phyloP scores from a whole-genome alignment of 306 rosid species.

The Cucumis sativus region DNA sequence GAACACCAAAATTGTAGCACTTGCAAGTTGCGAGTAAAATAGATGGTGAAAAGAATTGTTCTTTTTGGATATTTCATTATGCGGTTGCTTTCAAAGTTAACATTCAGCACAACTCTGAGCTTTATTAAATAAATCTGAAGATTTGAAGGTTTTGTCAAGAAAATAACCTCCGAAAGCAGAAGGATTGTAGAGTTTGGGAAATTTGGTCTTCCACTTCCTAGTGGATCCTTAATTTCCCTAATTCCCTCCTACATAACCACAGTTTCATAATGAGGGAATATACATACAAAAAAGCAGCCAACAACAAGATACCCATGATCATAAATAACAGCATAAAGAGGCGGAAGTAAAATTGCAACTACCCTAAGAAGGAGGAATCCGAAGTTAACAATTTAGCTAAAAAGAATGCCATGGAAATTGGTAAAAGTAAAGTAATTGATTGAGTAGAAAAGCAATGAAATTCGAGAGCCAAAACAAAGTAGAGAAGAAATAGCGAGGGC shows the following conservation, averaged over 20 bases:
- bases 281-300: not conserved
- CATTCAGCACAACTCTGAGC: not conserved
- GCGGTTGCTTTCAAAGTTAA: not conserved
- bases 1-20: not conserved
- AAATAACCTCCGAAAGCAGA: not conserved
- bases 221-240: not conserved
- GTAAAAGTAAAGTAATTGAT: not conserved
- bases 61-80: not conserved
- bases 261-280: not conserved
- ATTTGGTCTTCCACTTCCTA: not conserved
- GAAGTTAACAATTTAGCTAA: not conserved
- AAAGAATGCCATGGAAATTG: not conserved
- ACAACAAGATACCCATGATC: not conserved
- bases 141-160: not conserved
- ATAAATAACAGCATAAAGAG: not conserved
- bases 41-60: not conserved
- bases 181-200: not conserved
- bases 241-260: not conserved
- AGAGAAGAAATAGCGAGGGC: not conserved
- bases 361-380: not conserved
- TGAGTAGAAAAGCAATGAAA: not conserved
- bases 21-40: not conserved
- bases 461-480: not conserved
- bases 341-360: not conserved
- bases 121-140: not conserved